Conservation (phyloP, 306 rosid species). For the Mucuna pruriens region DNA sequence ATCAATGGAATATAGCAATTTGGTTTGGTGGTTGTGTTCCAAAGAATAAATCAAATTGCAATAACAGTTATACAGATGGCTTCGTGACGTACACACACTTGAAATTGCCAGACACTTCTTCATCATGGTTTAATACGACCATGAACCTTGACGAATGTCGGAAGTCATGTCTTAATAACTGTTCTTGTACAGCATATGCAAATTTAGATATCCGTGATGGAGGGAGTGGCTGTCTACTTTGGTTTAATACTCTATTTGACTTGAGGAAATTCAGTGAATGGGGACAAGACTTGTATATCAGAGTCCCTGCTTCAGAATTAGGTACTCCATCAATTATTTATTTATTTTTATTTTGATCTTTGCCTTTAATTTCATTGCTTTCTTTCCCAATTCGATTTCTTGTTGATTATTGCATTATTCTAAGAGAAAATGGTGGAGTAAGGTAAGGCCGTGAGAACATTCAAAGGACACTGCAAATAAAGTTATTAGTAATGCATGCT, state of each 20-base stretch:
- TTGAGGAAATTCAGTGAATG: not conserved
- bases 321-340: not conserved
- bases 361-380: not conserved
- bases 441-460: too few species aligned
- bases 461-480: too few species aligned
- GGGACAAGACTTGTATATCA: conserved; percentile 21
- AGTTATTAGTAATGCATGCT: not conserved
- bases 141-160: conserved; percentile 25
- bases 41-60: not conserved
- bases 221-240: conserved; percentile 41
- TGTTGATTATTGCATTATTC: too few species aligned
- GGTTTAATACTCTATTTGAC: conserved; percentile 38
- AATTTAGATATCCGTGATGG: not conserved
- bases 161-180: conserved; percentile 20
- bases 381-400: too few species aligned
- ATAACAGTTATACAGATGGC: not conserved
- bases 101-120: conserved; percentile 42
- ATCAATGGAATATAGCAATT: not conserved
- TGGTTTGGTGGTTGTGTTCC: not conserved
- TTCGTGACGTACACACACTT: not conserved
- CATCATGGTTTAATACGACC: conserved; percentile 9
- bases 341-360: not conserved
- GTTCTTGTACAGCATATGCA: conserved; percentile 38
- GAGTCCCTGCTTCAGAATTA: not conserved
- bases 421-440: too few species aligned